These are phyloP conservation scores for Penicillium sp. DNA, from an alignment of 2,329 filamentous ascomycete genomes.

Conservation along the genomic window DNA sequence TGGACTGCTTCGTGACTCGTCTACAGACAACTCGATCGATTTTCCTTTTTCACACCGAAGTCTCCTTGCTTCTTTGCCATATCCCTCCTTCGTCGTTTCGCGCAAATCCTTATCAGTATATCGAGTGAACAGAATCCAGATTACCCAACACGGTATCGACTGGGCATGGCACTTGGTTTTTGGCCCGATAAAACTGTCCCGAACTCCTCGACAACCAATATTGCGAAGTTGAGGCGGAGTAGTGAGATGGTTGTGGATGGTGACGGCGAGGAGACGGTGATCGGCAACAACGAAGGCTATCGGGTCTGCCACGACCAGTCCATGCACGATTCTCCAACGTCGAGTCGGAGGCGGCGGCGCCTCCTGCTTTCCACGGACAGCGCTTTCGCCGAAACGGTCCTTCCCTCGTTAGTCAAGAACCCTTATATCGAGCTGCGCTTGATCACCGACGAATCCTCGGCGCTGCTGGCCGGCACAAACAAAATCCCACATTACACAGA, in stretches of 20 bases:
- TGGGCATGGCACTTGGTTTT: constrained; percentile 29
- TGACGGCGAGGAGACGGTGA: constrained; percentile 22
- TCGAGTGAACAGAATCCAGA: not conserved
- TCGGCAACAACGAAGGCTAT: constrained; percentile 21
- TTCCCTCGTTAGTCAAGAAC: constrained; percentile 44
- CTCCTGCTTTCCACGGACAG: constrained; percentile 46
- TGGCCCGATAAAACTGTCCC: constrained; percentile 11
- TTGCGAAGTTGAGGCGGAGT: constrained; percentile 19
- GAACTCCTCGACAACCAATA: constrained; percentile 6
- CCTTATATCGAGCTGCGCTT: constrained; percentile 47
- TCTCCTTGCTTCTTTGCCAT: not conserved
- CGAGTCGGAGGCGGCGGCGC: constrained; percentile 32
- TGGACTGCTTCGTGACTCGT: not conserved
- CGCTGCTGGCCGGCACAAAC: constrained; percentile 41
- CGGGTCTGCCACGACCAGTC: constrained; percentile 9
- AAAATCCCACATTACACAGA: constrained; percentile 48
- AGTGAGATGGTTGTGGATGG: constrained; percentile 37
- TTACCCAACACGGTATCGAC: not conserved
- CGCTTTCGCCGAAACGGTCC: constrained; percentile 44
- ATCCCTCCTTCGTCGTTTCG: not conserved
- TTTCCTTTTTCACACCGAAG: not conserved
- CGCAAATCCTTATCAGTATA: not conserved
- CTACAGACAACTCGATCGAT: not conserved
- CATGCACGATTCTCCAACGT: constrained; percentile 5
- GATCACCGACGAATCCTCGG: constrained; percentile 47